Evolutionary conservation across 345 rosid genomes (phyloP).

Genomic region (Ceriops tagal): DNA sequence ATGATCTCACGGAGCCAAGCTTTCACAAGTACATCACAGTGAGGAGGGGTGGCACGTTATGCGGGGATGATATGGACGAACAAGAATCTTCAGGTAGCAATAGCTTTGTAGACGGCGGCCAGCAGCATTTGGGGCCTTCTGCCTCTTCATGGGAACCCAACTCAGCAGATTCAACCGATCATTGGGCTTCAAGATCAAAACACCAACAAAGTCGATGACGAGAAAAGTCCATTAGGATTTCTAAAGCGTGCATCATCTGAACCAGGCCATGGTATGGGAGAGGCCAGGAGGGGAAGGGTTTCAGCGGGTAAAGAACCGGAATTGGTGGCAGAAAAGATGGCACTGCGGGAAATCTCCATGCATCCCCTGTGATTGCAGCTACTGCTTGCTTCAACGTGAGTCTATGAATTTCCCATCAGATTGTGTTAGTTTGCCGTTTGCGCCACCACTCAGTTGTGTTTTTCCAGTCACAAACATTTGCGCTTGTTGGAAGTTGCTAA

Average conservation of each 20-base stretch:
- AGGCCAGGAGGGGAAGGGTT: conserved; percentile 28
- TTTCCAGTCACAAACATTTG: conserved; percentile 4
- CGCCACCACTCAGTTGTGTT: background rate
- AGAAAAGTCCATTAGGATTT: conserved; percentile 38
- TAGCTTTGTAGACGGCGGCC: conserved; percentile 48
- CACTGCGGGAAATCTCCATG: conserved; percentile 15
- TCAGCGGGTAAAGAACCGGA: conserved; percentile 38
- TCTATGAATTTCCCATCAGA: background rate
- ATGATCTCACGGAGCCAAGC: conserved; percentile 79
- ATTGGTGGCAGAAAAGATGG: conserved; percentile 39
- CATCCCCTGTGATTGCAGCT: conserved; percentile 23
- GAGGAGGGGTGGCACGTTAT: conserved; percentile 49
- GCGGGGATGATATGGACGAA: conserved; percentile 58
- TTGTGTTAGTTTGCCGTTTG: background rate
- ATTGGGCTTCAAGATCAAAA: conserved; percentile 54
- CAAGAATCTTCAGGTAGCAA: conserved; percentile 95
- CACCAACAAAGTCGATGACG: conserved; percentile 37
- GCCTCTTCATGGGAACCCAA: conserved; percentile 68
- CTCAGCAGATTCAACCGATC: conserved; percentile 72
- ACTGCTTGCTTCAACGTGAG: conserved; percentile 29
- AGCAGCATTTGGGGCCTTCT: conserved; percentile 48
- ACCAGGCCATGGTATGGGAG: conserved; percentile 32
- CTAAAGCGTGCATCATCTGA: conserved; percentile 28
- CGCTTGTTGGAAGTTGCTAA: conserved; percentile 28
- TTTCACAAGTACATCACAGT: conserved; percentile 82